Percentiles rank a stretch among this genome's conserved stretches.
Conservation (phyloP, 2,329 filamentous ascomycete species). For the Diaporthe sp. region DNA sequence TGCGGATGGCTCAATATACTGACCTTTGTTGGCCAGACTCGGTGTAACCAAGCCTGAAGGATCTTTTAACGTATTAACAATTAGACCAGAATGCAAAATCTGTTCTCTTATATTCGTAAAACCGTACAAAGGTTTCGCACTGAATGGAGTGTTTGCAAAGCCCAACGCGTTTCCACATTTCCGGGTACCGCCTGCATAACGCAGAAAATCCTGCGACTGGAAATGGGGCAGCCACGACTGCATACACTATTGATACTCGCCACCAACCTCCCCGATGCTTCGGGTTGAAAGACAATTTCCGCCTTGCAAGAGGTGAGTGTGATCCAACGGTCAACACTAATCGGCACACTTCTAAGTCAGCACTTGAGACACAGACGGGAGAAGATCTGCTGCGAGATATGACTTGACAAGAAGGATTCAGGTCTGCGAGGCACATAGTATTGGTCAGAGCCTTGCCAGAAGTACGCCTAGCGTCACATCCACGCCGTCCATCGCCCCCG, state of each 20-base stretch:
- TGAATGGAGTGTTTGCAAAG: neutral
- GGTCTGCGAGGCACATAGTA: neutral
- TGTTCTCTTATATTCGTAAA: neutral
- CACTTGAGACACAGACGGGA: neutral
- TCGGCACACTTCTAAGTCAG: neutral
- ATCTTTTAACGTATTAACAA: neutral
- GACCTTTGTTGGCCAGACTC: neutral
- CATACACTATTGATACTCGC: neutral
- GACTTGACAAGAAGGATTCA: neutral
- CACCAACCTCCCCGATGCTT: neutral
- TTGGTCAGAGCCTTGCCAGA: conserved; percentile 4
- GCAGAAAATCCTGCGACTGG: neutral
- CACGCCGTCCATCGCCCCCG: neutral
- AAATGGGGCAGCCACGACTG: neutral
- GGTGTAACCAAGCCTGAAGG: no score
- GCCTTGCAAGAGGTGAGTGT: neutral
- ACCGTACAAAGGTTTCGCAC: neutral
- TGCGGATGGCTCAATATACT: neutral
- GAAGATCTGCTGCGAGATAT: neutral
- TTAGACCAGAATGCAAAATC: neutral
- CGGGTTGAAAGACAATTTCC: no score
- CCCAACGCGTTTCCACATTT: neutral
- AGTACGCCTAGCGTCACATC: neutral
- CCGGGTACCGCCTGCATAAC: neutral
- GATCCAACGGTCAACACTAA: neutral